phyloP scores from a whole-genome alignment of 257 asterid species.

The Fraxinus excelsior region DNA sequence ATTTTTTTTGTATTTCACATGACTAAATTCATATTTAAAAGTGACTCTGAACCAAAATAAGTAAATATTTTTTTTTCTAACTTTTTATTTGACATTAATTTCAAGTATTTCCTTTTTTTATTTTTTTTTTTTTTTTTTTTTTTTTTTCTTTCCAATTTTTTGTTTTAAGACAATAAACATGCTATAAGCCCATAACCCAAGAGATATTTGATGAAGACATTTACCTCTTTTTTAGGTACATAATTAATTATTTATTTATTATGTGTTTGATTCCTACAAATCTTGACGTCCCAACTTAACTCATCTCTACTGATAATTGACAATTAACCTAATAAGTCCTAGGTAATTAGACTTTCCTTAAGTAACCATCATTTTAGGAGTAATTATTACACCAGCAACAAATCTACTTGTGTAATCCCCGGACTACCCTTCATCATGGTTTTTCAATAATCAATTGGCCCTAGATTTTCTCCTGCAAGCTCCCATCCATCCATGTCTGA shows the following conservation, averaged over 20 bases:
- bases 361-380: slow-evolving; percentile 6
- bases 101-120: background rate
- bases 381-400: slow-evolving; percentile 4
- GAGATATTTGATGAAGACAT: background rate
- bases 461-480: slow-evolving; percentile 32
- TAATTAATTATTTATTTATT: too few species aligned
- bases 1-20: too few species aligned
- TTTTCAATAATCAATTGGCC: slow-evolving; percentile 22
- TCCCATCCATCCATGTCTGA: slow-evolving; percentile 31
- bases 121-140: too few species aligned
- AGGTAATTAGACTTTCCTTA: slow-evolving; percentile 18
- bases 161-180: background rate
- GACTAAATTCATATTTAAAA: too few species aligned
- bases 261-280: too few species aligned
- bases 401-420: background rate
- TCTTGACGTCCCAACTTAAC: too few species aligned
- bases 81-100: too few species aligned
- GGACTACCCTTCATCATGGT: slow-evolving; percentile 29
- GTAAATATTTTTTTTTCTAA: too few species aligned
- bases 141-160: too few species aligned
- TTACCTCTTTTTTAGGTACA: background rate
- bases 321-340: slow-evolving; percentile 32
- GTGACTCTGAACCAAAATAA: too few species aligned
- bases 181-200: background rate
- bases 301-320: slow-evolving; percentile 26